Percentiles rank a stretch among this genome's conserved stretches.
phyloP scores from a whole-genome alignment of 1,139 yeast species.

The Geotrichum aggregatum region DNA sequence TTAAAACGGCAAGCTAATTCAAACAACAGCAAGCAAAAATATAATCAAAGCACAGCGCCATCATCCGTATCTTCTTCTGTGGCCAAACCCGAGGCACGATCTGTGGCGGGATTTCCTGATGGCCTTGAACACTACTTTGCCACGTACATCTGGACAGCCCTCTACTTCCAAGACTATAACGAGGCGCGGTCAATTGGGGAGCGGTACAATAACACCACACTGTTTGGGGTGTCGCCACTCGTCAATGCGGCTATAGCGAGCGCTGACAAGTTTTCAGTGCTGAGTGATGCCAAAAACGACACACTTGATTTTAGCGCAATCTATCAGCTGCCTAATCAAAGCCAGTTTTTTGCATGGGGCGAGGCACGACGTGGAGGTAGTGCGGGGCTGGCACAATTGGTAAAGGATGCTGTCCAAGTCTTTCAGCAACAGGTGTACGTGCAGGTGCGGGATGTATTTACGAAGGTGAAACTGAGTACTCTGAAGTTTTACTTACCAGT shows the following conservation, averaged over 20 bases:
- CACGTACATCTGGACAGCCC: conserved; percentile 16
- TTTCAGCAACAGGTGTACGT: conserved; percentile 13
- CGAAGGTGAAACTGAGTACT: conserved; percentile 6
- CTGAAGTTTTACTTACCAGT: conserved; percentile 13
- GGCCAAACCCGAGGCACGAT: neutral
- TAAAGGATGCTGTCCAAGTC: conserved; percentile 8
- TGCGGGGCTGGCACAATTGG: conserved; percentile 10
- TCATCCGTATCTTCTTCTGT: neutral
- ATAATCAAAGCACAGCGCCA: too few species aligned
- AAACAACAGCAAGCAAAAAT: neutral
- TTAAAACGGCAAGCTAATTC: too few species aligned
- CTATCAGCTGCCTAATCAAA: conserved; percentile 1
- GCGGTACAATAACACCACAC: conserved; percentile 10
- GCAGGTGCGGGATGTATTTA: conserved; percentile 14
- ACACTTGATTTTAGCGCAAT: conserved; percentile 10
- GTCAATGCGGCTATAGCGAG: conserved; percentile 6
- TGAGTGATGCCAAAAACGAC: conserved; percentile 10
- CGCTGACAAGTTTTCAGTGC: conserved; percentile 1
- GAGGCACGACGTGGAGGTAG: conserved; percentile 15
- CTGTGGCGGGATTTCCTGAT: conserved; percentile 6
- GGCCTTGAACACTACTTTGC: conserved; percentile 18
- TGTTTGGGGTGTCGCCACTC: conserved; percentile 14
- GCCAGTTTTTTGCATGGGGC: conserved; percentile 16
- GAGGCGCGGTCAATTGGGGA: conserved; percentile 8
- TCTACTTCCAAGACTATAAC: conserved; percentile 13